These are phyloP conservation scores for Neophaeococcomyces mojaviensis DNA, from an alignment of 2,329 filamentous ascomycete genomes.

Conservation along the genomic window DNA sequence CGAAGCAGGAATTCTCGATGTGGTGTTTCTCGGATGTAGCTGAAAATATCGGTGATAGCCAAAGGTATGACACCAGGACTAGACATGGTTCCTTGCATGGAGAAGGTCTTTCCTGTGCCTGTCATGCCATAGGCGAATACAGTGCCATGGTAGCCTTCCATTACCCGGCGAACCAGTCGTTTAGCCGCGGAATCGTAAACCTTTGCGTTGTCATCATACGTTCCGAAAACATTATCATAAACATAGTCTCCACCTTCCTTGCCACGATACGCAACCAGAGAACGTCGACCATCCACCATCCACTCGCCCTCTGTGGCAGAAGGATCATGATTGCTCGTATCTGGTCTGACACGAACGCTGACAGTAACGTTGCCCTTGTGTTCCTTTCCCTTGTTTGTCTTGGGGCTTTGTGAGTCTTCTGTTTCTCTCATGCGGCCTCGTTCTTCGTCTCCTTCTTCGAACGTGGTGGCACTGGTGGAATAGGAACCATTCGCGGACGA, in stretches of 20 bases:
- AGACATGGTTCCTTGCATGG: conserved; percentile 95
- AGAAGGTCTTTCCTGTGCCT: conserved; percentile 96
- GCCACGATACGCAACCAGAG: conserved; percentile 74
- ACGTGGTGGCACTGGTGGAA: conserved; percentile 80
- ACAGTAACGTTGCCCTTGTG: conserved; percentile 92
- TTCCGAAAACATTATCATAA: conserved; percentile 96
- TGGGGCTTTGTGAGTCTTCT: conserved; percentile 24
- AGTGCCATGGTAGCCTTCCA: conserved; percentile 98
- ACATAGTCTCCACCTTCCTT: conserved; percentile 87
- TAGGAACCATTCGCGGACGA: conserved; percentile 91
- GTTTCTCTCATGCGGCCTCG: conserved; percentile 28
- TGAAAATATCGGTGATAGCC: conserved; percentile 98
- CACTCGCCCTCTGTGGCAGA: conserved; percentile 70
- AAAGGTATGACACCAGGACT: conserved; percentile 94
- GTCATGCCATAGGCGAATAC: conserved; percentile 99
- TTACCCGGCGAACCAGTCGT: conserved; percentile 86
- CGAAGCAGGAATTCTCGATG: conserved; percentile 87
- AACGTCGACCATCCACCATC: conserved; percentile 79
- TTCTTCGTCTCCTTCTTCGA: conserved; percentile 67
- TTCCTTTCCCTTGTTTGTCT: conserved; percentile 43
- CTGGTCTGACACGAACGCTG: conserved; percentile 86
- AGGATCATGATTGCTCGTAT: conserved; percentile 57
- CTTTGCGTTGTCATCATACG: conserved; percentile 85
- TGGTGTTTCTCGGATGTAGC: conserved; percentile 94
- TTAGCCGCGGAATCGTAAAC: conserved; percentile 95